Evolutionary conservation across 805 yeast genomes (phyloP).

Genomic region (Grigorovia humatica): DNA sequence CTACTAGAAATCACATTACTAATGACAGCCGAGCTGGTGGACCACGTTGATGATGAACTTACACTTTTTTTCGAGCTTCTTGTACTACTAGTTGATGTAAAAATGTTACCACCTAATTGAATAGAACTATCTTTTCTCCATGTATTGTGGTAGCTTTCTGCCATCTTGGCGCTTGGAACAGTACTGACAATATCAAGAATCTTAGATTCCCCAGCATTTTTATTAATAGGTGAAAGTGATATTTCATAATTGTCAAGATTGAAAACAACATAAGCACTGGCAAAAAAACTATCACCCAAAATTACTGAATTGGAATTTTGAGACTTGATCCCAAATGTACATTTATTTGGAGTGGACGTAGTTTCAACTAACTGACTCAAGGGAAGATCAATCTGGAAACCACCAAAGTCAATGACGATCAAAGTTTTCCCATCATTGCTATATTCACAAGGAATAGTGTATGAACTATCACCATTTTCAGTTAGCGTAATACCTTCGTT

Average conservation of each 20-base stretch:
- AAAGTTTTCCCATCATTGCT: constrained; percentile 25
- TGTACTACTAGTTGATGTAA: constrained; percentile 1
- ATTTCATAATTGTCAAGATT: constrained; percentile 49
- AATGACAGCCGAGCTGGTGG: not conserved
- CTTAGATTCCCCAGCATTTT: constrained; percentile 15
- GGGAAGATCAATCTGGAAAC: constrained; percentile 45
- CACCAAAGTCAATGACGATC: constrained; percentile 47
- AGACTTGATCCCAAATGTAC: constrained; percentile 35
- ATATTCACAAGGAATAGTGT: constrained; percentile 35
- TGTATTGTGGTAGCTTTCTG: constrained; percentile 40
- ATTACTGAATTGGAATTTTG: constrained; percentile 24
- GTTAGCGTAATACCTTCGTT: constrained; percentile 35
- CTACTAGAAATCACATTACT: not conserved
- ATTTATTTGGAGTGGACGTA: constrained; percentile 19
- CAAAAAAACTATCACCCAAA: constrained; percentile 48
- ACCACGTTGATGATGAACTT: no score
- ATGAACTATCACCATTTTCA: constrained; percentile 37
- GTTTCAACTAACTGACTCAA: constrained; percentile 25
- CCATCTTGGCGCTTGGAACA: constrained; percentile 42
- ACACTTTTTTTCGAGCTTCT: no score
- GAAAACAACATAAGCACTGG: constrained; percentile 55
- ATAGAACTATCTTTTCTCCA: constrained; percentile 24
- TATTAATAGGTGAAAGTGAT: constrained; percentile 43
- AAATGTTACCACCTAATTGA: constrained; percentile 24
- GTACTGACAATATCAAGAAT: constrained; percentile 9